Base-by-base conservation (phyloP, 2,329 filamentous ascomycete genomes). In the Aspergillus felis region DNA sequence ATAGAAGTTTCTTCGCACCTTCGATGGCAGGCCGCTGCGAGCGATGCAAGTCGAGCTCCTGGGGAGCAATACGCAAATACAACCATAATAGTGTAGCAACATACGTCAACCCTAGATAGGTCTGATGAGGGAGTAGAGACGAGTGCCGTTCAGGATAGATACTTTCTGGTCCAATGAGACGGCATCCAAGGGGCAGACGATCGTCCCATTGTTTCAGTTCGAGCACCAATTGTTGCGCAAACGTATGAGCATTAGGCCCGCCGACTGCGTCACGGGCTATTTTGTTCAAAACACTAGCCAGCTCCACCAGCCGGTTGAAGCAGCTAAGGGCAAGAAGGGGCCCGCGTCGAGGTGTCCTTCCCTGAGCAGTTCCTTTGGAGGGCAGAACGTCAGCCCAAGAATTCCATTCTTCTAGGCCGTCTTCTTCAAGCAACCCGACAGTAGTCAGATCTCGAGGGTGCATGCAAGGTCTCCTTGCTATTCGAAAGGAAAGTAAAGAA, bases 391-490 rank as follows among this genome's bases (percentile, higher is more conserved):
- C 82, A 4, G 78, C 77, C 88, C 88, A 91, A 0, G 86, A 84
- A 59, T 88, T 86, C 88, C 88, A 91, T 72, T 91, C 87, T 65
- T 91, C 88, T 17, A 87, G 73, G 1, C 86, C 86, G 62, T 89
- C 85, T 68, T 89, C 87, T 42, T 84, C 79, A 5, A 89, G 72
- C 3, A 77, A 71, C 9, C 81, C 80, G n/a, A 80, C 69, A 27
- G 73, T 67, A 24, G 76, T 70, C 35, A 84, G 69, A 56, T 84
- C 80, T 10, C 78, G 76, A 24, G 71, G 60, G 46, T 72, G 74
- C 57, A 84, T 74, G 59, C 80, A 78, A 2, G 79, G 76, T 8
- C 72, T 70, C 24, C 76, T 70, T 5, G 72, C 73, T 14, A 84
- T 69, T 14, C 79, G 76, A 27, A 78, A 72, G 7, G 82, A 80